phyloP scores from a whole-genome alignment of 805 yeast species.

The Candida nitratophila region DNA sequence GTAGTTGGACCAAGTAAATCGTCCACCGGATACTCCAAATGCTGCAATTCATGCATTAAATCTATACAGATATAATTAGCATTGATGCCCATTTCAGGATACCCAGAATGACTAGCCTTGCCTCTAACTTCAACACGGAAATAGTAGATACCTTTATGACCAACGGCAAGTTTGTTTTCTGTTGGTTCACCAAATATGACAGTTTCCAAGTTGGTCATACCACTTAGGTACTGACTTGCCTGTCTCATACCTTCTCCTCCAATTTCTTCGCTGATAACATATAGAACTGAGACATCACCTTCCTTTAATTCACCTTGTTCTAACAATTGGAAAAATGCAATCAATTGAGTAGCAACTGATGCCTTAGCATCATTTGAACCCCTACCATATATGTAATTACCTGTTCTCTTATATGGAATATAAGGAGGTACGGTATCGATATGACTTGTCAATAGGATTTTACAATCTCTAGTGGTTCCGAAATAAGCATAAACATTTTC shows the following conservation, averaged over 20 bases:
- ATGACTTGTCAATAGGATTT: conserved; percentile 52
- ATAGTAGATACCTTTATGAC: conserved; percentile 56
- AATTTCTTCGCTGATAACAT: conserved; percentile 68
- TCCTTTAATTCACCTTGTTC: conserved; percentile 30
- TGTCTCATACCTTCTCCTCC: conserved; percentile 55
- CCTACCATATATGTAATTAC: conserved; percentile 51
- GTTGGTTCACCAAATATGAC: conserved; percentile 76
- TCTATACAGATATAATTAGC: conserved; percentile 53
- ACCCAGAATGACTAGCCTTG: conserved; percentile 58
- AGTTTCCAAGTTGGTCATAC: conserved; percentile 43
- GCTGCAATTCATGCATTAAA: conserved; percentile 37
- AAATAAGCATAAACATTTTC: conserved; percentile 52
- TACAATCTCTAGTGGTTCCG: conserved; percentile 37
- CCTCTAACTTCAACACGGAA: conserved; percentile 43
- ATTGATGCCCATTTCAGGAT: conserved; percentile 61
- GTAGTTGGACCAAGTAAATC: conserved; percentile 55
- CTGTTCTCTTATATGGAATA: conserved; percentile 41
- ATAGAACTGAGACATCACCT: conserved; percentile 53
- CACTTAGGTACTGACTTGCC: conserved; percentile 29
- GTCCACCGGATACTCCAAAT: conserved; percentile 39
- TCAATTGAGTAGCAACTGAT: conserved; percentile 56
- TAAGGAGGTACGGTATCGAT: conserved; percentile 71
- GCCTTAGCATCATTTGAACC: conserved; percentile 71
- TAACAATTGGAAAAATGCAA: conserved; percentile 43
- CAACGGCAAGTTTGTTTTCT: conserved; percentile 57